phyloP scores from a whole-genome alignment of 2,329 filamentous ascomycete species.

The Penicillium sp. region DNA sequence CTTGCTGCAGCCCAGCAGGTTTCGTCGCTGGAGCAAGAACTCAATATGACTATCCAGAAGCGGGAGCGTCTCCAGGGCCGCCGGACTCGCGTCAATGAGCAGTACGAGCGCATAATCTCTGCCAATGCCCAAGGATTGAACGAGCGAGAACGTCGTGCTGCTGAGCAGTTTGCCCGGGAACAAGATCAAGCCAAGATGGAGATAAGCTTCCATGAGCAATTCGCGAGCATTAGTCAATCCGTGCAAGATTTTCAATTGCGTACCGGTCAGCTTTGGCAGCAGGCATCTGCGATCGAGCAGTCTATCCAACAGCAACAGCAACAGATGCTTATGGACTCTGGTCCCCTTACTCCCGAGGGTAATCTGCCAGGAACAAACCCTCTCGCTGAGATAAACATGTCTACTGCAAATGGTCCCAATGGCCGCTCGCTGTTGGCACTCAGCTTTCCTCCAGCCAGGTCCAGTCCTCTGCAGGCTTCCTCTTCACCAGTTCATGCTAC shows the following conservation, averaged over 20 bases:
- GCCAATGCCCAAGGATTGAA: slow-evolving; percentile 60
- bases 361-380: slow-evolving; percentile 55
- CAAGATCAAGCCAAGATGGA: slow-evolving; percentile 48
- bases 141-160: slow-evolving; percentile 53
- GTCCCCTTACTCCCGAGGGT: slow-evolving; percentile 60
- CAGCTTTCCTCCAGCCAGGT: slow-evolving; percentile 35
- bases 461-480: slow-evolving; percentile 36
- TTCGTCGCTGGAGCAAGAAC: slow-evolving; percentile 54
- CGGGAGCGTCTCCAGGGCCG: slow-evolving; percentile 61
- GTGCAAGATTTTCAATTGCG: slow-evolving; percentile 46
- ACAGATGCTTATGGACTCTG: slow-evolving; percentile 43
- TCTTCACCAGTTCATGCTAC: slow-evolving; percentile 34
- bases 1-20: slow-evolving; percentile 54
- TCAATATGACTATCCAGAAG: slow-evolving; percentile 54
- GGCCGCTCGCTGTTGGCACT: slow-evolving; percentile 37
- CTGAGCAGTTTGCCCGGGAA: slow-evolving; percentile 48
- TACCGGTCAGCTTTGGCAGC: slow-evolving; percentile 46
- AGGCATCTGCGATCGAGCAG: slow-evolving; percentile 44
- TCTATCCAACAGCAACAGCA: slow-evolving; percentile 48
- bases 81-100: slow-evolving; percentile 59
- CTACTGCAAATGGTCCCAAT: slow-evolving; percentile 31
- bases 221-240: slow-evolving; percentile 42
- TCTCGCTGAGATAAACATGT: slow-evolving; percentile 30
- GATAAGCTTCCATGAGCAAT: slow-evolving; percentile 43
- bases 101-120: slow-evolving; percentile 59